Evolutionary conservation across 1,139 yeast species (phyloP), one percentile per base, ranked within the genome.

Genomic region (Trichomonascaceae sp.): DNA sequence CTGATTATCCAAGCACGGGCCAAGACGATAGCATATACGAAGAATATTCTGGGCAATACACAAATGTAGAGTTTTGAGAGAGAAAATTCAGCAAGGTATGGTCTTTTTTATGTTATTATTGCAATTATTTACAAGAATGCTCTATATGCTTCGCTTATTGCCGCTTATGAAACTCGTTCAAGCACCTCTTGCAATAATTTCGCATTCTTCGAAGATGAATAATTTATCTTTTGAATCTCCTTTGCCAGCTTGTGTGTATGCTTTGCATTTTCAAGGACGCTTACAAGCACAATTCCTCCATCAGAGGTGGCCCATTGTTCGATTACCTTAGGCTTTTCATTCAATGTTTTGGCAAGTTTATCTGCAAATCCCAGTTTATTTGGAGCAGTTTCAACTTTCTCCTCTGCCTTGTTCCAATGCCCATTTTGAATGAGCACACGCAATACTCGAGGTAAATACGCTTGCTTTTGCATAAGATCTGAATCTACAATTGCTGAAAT

Each of bases 211-310:
- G 87, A 88, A 56, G 78, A 84, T 41, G 73, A 66, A 59, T 53
- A 67, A 60, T 81, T 78, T 56, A 80, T 64, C 59, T 77, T 76
- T 65, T 79, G 80, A 66, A 88, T 73, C 44, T 74, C 78, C 66
- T 79, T 76, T 59, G 74, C 67, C 59, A 89, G 80, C 65, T 70
- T 76, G 56, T 72, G 62, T 59, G 67, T 64, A 55, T 64, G 60
- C 48, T 67, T 62, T 55, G 75, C 63, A 51, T 64, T 65, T 60
- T 73, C 76, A 43, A 73, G 56, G 52, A 73, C 58, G 1, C 75
- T 63, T 48, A 89, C 91, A 51, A 91, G 76, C 17, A 88, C 89
- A 66, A 93, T 91, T 2, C 96, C 84, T 39, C 95, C 87, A 54
- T 75, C 76, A 59, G 89, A 87, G 50, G 80, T 72, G 49, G 85